Conservation (phyloP, 2,329 filamentous ascomycete genomes). For the Fusarium sp. region DNA sequence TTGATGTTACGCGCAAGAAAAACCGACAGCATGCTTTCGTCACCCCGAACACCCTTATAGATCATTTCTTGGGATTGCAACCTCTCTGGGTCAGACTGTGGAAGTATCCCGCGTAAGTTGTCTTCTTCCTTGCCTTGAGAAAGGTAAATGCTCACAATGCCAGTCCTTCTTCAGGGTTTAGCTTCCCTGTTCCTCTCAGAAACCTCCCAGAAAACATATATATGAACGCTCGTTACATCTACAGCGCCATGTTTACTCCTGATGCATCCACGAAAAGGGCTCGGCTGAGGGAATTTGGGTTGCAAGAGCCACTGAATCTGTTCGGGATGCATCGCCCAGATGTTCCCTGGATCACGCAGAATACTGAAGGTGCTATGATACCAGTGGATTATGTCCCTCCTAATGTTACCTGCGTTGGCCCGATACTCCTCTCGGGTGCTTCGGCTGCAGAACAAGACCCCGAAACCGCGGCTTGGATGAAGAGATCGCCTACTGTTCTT, state of each 20-base stretch:
- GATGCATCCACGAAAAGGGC: constrained; percentile 42
- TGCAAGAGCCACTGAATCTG: constrained; percentile 42
- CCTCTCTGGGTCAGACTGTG: constrained; percentile 37
- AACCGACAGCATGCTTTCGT: constrained; percentile 20
- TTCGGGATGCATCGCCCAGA: constrained; percentile 46
- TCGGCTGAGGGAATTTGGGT: constrained; percentile 39
- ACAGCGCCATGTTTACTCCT: constrained; percentile 48
- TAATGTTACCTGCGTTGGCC: constrained; percentile 54
- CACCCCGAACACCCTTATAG: constrained; percentile 12
- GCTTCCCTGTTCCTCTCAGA: constrained; percentile 60
- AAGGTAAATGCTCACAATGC: neutral
- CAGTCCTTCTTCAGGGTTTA: constrained; percentile 59
- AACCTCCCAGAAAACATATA: constrained; percentile 52
- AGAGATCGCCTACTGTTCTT: constrained; percentile 58
- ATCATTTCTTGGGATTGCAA: constrained; percentile 36
- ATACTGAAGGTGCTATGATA: constrained; percentile 42
- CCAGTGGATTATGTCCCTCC: constrained; percentile 32
- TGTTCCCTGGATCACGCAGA: constrained; percentile 50
- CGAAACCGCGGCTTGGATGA: constrained; percentile 59
- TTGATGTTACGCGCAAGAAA: constrained; percentile 7
- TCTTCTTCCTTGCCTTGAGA: fast-evolving
- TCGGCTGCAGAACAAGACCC: constrained; percentile 58
- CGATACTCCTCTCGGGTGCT: constrained; percentile 58
- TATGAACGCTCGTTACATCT: constrained; percentile 51
- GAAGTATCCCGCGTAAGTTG: constrained; percentile 43